Evolutionary conservation across 2,329 filamentous ascomycete genomes (phyloP).

Genomic region (Chaetothyriales sp.): DNA sequence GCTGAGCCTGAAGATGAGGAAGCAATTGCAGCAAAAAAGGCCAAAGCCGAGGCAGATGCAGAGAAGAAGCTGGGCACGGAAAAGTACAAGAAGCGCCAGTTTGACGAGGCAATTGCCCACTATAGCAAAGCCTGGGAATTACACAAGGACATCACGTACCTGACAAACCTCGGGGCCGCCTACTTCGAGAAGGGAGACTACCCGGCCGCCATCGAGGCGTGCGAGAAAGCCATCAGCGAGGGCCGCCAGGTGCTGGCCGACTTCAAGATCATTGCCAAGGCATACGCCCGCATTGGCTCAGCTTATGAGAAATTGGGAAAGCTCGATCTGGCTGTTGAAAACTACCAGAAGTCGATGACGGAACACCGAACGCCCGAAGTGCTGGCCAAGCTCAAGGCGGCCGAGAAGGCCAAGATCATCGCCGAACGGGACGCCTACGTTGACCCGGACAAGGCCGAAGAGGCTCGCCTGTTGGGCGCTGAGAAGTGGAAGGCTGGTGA

Average conservation of each 20-base stretch:
- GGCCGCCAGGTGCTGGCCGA: slow-evolving; percentile 81
- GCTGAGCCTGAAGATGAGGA: slow-evolving; percentile 65
- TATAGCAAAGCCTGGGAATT: slow-evolving; percentile 91
- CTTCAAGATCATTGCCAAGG: slow-evolving; percentile 85
- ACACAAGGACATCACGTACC: slow-evolving; percentile 91
- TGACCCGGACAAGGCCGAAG: slow-evolving; percentile 80
- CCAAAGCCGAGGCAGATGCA: slow-evolving; percentile 82
- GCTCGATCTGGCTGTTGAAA: slow-evolving; percentile 61
- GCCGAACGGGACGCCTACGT: slow-evolving; percentile 66
- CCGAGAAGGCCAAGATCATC: slow-evolving; percentile 73
- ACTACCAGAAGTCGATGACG: slow-evolving; percentile 85
- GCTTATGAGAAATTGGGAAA: slow-evolving; percentile 85
- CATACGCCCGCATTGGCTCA: slow-evolving; percentile 89
- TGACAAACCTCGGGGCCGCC: slow-evolving; percentile 89
- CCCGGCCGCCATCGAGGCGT: slow-evolving; percentile 69
- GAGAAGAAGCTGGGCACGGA: slow-evolving; percentile 90
- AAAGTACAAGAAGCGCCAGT: slow-evolving; percentile 95
- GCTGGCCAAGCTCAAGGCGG: slow-evolving; percentile 76
- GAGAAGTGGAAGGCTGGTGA: slow-evolving; percentile 93
- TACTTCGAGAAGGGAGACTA: slow-evolving; percentile 95
- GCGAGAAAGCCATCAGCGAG: slow-evolving; percentile 76
- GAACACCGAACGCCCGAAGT: slow-evolving; percentile 94
- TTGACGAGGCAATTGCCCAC: slow-evolving; percentile 85
- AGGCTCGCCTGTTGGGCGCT: slow-evolving; percentile 87
- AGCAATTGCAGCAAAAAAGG: slow-evolving; percentile 65